Conservation (phyloP, 495 filamentous ascomycete genomes). For the Arthonia radiata region DNA sequence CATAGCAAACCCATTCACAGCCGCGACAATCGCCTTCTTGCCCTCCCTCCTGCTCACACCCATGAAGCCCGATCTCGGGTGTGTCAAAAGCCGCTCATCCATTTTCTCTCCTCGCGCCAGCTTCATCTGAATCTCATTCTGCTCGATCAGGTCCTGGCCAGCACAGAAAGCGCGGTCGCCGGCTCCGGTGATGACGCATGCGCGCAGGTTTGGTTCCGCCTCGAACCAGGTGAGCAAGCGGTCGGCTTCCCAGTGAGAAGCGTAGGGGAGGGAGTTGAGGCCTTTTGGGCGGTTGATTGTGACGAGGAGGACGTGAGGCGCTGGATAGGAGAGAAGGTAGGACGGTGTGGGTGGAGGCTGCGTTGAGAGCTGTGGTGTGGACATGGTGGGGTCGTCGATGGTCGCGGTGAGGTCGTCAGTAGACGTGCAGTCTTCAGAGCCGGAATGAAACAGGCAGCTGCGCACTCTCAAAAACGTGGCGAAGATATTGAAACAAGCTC, state of each 20-base stretch:
- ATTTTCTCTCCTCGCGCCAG: too few species aligned
- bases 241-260: slow-evolving; percentile 26
- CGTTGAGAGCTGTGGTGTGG: slow-evolving; percentile 7
- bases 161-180: slow-evolving; percentile 32
- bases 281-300: slow-evolving; percentile 9
- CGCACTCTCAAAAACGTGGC: too few species aligned
- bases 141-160: slow-evolving; percentile 32
- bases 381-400: slow-evolving; percentile 7
- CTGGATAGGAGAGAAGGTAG: slow-evolving; percentile 9
- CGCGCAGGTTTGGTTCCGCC: slow-evolving; percentile 24
- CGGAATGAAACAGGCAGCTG: too few species aligned
- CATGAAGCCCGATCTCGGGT: slow-evolving; percentile 9
- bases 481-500: too few species aligned
- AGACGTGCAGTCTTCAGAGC: too few species aligned
- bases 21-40: slow-evolving; percentile 12
- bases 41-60: slow-evolving; percentile 9
- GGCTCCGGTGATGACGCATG: slow-evolving; percentile 28
- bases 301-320: slow-evolving; percentile 11
- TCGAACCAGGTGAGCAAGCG: slow-evolving; percentile 31
- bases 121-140: too few species aligned
- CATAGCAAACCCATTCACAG: slow-evolving; percentile 12
- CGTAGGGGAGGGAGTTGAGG: slow-evolving; percentile 14
- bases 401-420: not conserved
- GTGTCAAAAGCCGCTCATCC: too few species aligned
- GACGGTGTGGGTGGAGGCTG: slow-evolving; percentile 7